These are phyloP conservation scores for Saccharomyces hybrid DNA, from an alignment of 1,139 yeast genomes.

Conservation along the genomic window DNA sequence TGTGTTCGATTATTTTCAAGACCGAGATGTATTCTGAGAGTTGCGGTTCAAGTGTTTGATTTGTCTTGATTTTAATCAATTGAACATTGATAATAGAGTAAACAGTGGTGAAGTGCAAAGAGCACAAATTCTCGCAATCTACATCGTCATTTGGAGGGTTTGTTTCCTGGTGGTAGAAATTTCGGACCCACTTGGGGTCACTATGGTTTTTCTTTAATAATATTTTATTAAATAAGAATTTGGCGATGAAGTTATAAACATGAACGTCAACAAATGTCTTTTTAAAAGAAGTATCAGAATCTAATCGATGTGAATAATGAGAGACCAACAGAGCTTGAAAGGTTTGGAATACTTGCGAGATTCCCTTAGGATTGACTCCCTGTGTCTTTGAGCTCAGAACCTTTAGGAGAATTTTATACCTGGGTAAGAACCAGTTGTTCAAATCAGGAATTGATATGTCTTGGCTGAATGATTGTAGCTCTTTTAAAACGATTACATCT, in stretches of 20 bases:
- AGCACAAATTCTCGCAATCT: background rate
- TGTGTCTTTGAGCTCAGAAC: background rate
- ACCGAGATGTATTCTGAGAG: background rate
- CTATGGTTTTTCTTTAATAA: background rate
- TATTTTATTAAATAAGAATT: conserved; percentile 6
- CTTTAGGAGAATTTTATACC: conserved; percentile 8
- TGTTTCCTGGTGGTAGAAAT: background rate
- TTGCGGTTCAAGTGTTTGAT: background rate
- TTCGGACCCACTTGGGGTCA: conserved; percentile 2
- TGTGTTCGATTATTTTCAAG: conserved; percentile 3
- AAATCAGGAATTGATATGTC: conserved; percentile 10
- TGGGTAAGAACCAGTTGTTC: conserved; percentile 14
- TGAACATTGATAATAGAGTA: background rate
- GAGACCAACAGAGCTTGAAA: conserved; percentile 17
- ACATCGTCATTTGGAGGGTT: background rate
- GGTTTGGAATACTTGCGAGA: conserved; percentile 8
- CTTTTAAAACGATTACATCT: background rate
- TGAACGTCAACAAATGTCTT: conserved; percentile 9
- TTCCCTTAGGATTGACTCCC: background rate
- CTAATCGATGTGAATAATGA: conserved; percentile 10
- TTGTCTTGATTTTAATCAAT: conserved; percentile 1
- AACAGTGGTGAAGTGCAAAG: background rate
- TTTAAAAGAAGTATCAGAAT: conserved; percentile 1
- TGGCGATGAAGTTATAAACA: conserved; percentile 9
- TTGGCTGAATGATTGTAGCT: conserved; percentile 7